Percentiles rank a stretch among this genome's conserved stretches.
phyloP scores from a whole-genome alignment of 441 rosid species.

The Manihot esculenta region DNA sequence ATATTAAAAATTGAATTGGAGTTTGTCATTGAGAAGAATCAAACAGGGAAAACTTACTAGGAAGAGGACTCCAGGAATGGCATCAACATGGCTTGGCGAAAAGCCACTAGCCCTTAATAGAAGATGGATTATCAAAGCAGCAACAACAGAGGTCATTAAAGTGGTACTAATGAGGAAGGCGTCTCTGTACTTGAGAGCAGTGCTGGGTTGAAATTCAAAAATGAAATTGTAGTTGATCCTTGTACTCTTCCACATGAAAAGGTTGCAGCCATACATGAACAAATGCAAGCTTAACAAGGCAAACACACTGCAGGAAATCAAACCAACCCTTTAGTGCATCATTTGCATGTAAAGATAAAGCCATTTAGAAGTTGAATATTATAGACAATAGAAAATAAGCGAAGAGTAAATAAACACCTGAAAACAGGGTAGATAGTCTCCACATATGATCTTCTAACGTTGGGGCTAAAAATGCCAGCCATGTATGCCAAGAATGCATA shows the following conservation, averaged over 20 bases:
- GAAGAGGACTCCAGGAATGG: slow-evolving; percentile 87
- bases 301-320: slow-evolving; percentile 65
- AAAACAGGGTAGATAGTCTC: slow-evolving; percentile 96
- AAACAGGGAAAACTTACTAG: slow-evolving; percentile 39
- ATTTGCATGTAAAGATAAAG: neutral
- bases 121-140: slow-evolving; percentile 85
- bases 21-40: neutral
- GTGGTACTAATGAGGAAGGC: slow-evolving; percentile 89
- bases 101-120: slow-evolving; percentile 66
- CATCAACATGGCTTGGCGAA: slow-evolving; percentile 63
- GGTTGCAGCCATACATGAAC: slow-evolving; percentile 95
- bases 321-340: neutral
- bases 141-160: slow-evolving; percentile 83
- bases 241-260: slow-evolving; percentile 82
- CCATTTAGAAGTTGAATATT: too few relatives aligned
- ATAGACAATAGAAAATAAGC: too few relatives aligned
- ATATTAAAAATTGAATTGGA: too few relatives aligned
- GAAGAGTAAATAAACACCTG: slow-evolving; percentile 47
- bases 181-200: slow-evolving; percentile 87
- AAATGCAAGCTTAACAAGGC: slow-evolving; percentile 91
- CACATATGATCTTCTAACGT: slow-evolving; percentile 47
- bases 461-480: slow-evolving; percentile 68
- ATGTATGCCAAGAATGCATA: slow-evolving; percentile 83
- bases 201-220: slow-evolving; percentile 75
- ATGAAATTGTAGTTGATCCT: slow-evolving; percentile 91